phyloP scores from a whole-genome alignment of 768 basidiomycete species.

The Agaricus blazei region DNA sequence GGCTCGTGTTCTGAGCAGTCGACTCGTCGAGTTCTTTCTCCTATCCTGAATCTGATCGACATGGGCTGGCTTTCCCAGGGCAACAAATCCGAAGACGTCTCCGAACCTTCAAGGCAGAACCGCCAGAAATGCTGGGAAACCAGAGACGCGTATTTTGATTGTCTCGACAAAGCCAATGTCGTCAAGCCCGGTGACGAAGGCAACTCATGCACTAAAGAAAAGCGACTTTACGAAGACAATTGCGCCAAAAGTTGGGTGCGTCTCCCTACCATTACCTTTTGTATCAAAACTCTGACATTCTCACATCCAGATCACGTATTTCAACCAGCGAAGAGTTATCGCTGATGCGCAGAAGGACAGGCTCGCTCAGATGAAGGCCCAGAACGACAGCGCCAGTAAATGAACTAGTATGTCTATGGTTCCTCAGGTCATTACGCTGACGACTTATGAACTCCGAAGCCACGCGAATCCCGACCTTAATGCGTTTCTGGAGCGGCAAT shows the following conservation, averaged over 20 bases:
- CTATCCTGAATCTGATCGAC: background rate
- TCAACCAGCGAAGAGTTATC: conserved; percentile 85
- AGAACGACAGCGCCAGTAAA: conserved; percentile 27
- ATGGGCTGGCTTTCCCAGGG: conserved; percentile 41
- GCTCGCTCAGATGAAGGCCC: conserved; percentile 41
- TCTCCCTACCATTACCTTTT: conserved; percentile 10
- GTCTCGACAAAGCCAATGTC: conserved; percentile 66
- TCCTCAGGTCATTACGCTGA: background rate
- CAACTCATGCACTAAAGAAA: conserved; percentile 52
- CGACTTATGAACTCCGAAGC: background rate
- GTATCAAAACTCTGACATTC: background rate
- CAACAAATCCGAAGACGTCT: conserved; percentile 21
- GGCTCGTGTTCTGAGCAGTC: background rate
- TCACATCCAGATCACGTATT: conserved; percentile 76
- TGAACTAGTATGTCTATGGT: conserved; percentile 9
- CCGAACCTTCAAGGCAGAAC: conserved; percentile 47
- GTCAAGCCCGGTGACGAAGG: conserved; percentile 73
- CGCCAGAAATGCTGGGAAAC: conserved; percentile 82
- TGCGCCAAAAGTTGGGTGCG: conserved; percentile 91
- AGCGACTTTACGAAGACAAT: conserved; percentile 55
- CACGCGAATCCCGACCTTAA: no score
- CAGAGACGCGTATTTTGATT: conserved; percentile 80
- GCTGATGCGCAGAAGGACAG: conserved; percentile 75
- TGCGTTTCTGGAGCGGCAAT: no score
- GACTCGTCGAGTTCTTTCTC: background rate